Evolutionary conservation across 139 green algal species (phyloP).

Genomic region (Chlorella vulgaris): DNA sequence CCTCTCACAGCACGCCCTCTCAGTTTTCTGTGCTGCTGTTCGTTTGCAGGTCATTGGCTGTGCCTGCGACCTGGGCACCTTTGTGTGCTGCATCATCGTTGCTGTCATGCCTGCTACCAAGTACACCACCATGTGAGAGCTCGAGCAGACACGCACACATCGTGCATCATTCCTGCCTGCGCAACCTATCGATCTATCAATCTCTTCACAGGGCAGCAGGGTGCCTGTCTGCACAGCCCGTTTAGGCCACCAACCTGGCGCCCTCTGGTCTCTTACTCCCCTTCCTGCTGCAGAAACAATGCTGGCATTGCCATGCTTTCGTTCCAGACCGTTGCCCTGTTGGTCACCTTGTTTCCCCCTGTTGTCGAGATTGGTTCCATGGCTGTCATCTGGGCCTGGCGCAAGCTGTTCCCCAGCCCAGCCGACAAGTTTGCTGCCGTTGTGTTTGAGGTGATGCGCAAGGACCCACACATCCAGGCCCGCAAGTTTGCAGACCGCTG

Average conservation of each 20-base stretch:
- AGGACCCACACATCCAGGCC: not conserved
- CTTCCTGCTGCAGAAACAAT: slow-evolving; percentile 7
- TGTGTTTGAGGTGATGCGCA: not conserved
- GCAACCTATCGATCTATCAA: too few relatives aligned
- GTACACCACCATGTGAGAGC: not conserved
- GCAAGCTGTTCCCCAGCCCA: not conserved
- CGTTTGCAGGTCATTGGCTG: slow-evolving; percentile 13
- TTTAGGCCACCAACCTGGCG: too few relatives aligned
- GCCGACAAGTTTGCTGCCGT: slow-evolving; percentile 12
- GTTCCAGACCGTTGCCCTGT: not conserved
- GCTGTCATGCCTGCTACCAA: not conserved
- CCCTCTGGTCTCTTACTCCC: too few relatives aligned
- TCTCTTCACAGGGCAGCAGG: too few relatives aligned
- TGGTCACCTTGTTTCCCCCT: not conserved
- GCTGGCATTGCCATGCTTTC: slow-evolving; percentile 10
- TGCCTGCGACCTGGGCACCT: slow-evolving; percentile 23
- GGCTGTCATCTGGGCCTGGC: not conserved
- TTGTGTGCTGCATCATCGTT: slow-evolving; percentile 18
- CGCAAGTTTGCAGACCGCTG: slow-evolving; percentile 25
- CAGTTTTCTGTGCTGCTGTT: not conserved
- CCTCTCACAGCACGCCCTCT: not conserved
- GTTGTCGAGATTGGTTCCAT: too few relatives aligned
- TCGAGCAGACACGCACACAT: not conserved
- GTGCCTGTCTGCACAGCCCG: too few relatives aligned
- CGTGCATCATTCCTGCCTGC: too few relatives aligned